A percentile compares a stretch with the other conserved stretches of the same genome.
These are phyloP conservation scores for Hygrophoropsis aurantiaca DNA, from an alignment of 768 basidiomycete species.

Conservation along the genomic window DNA sequence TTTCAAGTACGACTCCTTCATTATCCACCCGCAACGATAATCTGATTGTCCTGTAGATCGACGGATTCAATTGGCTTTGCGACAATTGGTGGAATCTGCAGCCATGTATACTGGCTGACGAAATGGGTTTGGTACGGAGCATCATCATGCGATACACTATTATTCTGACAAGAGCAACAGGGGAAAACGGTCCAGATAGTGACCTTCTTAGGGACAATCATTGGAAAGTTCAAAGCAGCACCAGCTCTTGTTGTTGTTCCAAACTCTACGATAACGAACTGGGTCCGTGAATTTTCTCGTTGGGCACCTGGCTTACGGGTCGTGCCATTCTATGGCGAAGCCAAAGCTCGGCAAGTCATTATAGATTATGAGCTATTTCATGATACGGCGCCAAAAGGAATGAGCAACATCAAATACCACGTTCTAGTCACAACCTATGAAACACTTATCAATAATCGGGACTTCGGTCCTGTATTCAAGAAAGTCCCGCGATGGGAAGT, in stretches of 20 bases:
- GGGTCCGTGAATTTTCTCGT: conserved; percentile 91
- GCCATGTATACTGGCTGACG: conserved; percentile 90
- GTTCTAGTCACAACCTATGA: conserved; percentile 95
- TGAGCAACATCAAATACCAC: conserved; percentile 70
- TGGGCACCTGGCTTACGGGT: conserved; percentile 68
- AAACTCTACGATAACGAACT: conserved; percentile 93
- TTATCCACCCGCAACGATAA: not conserved
- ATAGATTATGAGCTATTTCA: conserved; percentile 82
- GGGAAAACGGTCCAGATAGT: conserved; percentile 93
- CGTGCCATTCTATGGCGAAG: conserved; percentile 85
- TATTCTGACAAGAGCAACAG: conserved; percentile 31
- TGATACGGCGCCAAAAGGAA: conserved; percentile 34
- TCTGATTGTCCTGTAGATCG: conserved; percentile 46
- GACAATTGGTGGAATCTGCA: conserved; percentile 88
- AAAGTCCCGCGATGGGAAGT: conserved; percentile 87
- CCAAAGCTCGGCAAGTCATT: conserved; percentile 76
- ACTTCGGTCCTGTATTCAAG: conserved; percentile 77
- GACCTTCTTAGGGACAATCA: conserved; percentile 73
- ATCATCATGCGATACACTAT: not conserved
- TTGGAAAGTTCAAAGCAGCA: conserved; percentile 53
- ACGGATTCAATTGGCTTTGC: conserved; percentile 82
- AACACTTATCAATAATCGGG: conserved; percentile 64
- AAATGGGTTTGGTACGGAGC: conserved; percentile 84
- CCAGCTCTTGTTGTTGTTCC: conserved; percentile 93
- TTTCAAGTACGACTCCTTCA: conserved; percentile 64